phyloP scores from a whole-genome alignment of 1,284 basidiomycete genomes.

The Xerocomus amazonicus region DNA sequence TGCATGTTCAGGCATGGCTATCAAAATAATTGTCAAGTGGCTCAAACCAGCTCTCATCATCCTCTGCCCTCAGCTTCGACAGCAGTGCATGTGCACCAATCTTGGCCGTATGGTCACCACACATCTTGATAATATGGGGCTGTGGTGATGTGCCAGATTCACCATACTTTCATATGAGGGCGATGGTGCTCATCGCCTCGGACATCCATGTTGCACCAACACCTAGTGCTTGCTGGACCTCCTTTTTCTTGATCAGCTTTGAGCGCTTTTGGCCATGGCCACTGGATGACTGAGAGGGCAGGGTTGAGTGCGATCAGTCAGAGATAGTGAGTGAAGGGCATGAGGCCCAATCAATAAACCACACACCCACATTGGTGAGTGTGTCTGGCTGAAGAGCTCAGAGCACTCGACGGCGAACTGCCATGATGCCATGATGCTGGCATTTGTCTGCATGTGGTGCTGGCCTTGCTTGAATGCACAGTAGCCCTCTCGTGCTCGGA shows the following conservation, averaged over 20 bases:
- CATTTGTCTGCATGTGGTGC: background rate
- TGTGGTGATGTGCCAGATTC: background rate
- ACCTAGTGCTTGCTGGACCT: background rate
- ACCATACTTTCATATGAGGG: background rate
- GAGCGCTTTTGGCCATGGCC: background rate
- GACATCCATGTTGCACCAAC: background rate
- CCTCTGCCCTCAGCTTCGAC: background rate
- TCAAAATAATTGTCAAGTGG: no score
- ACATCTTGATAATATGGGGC: background rate
- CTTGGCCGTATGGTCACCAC: background rate
- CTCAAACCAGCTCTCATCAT: no score
- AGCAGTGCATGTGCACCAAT: background rate
- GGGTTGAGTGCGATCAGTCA: no score
- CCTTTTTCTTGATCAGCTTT: background rate
- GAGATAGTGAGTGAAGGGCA: no score
- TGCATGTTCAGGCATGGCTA: no score
- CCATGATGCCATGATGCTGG: no score
- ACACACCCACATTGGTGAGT: background rate
- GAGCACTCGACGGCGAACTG: background rate
- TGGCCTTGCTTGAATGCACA: background rate
- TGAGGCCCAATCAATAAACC: no score
- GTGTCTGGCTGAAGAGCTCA: background rate
- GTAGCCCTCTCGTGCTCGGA: background rate
- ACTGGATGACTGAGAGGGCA: no score
- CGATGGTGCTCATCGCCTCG: background rate